Percentiles rank a stretch among this genome's conserved stretches.
These are phyloP conservation scores for Pouteria campechiana DNA, from an alignment of 179 eudicot genomes.

Conservation along the genomic window DNA sequence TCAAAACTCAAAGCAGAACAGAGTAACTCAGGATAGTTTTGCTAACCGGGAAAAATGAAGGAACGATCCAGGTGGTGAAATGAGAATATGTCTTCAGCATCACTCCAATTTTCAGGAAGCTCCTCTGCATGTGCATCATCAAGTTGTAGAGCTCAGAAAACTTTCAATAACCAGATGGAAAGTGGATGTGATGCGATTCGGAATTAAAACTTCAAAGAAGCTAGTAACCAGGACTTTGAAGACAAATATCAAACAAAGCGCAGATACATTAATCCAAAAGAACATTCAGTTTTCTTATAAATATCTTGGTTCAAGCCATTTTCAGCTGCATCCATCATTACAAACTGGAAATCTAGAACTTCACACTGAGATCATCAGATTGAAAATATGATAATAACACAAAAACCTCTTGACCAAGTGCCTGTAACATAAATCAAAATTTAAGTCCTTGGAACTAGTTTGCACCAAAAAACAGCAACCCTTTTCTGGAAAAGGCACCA, in stretches of 20 bases:
- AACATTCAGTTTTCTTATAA: not conserved
- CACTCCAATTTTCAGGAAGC: constrained; percentile 62
- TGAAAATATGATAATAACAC: no score
- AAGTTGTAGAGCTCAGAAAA: not conserved
- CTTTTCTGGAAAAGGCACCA: no score
- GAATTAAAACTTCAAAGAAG: not conserved
- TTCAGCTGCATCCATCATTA: no score
- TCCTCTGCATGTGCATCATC: constrained; percentile 36
- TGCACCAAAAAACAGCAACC: no score
- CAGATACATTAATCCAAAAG: not conserved
- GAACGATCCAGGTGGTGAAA: constrained; percentile 62
- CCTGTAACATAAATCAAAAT: no score
- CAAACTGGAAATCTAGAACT: no score
- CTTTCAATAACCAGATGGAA: not conserved
- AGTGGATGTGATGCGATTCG: not conserved
- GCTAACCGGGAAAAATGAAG: constrained; percentile 86
- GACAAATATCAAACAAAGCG: not conserved
- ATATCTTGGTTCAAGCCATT: no score
- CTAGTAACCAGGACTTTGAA: no score
- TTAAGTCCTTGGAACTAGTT: no score
- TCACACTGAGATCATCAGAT: no score
- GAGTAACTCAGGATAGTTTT: constrained; percentile 2
- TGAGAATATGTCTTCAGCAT: constrained; percentile 46
- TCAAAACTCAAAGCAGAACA: not conserved
- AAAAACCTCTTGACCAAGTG: no score